Evolutionary conservation across 2,329 filamentous ascomycete species (phyloP), one percentile per base, ranked within the genome.

Genomic region (Teratosphaeria epicoccoides): DNA sequence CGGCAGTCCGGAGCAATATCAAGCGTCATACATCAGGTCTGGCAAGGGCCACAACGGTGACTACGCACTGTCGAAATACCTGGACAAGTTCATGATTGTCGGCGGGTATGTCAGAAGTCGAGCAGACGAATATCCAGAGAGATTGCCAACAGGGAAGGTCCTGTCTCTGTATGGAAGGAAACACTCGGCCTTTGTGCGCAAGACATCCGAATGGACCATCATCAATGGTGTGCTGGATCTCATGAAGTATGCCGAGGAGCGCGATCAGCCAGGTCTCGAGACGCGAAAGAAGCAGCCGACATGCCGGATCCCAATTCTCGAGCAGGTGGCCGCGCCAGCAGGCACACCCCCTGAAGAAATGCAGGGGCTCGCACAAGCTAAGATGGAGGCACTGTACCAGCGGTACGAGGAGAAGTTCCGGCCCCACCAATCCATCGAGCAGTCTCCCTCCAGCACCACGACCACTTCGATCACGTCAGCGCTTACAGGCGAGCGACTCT

Each of bases 41-140:
- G 52, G 67, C 1, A 48, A 37, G 11, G 46, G 46, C 46, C 61
- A 63, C 20, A 66, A 66, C 23, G 65, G 67, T 2, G 68, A 77
- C 12, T 78, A 76, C 57, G 69, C 72, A 54, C 77, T 76, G 29
- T 73, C 74, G 55, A 73, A 73, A 54, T 77, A 76, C 2, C 69
- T 82, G 0, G 62, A 68, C 45, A 67, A 66, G 4, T 67, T 82
- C 2, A 69, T 82, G 40, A 66, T 72, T 24, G 65, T 81, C 3
- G 77, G 77, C 2, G 70, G 73, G 9, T 69, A 70, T 46, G 74
- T 77, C 4, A 71, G 79, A 47, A 24, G 23, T 17, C 23, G 44
- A 23, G 79, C 81, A 59, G 29, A 43, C 11, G 22, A 51, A 10
- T 43, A 43, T 20, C 62, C 62, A 7, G 61, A 63, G 26, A 17